Conservation (phyloP, 805 yeast genomes). For the Wickerhamomyces ciferrii region DNA sequence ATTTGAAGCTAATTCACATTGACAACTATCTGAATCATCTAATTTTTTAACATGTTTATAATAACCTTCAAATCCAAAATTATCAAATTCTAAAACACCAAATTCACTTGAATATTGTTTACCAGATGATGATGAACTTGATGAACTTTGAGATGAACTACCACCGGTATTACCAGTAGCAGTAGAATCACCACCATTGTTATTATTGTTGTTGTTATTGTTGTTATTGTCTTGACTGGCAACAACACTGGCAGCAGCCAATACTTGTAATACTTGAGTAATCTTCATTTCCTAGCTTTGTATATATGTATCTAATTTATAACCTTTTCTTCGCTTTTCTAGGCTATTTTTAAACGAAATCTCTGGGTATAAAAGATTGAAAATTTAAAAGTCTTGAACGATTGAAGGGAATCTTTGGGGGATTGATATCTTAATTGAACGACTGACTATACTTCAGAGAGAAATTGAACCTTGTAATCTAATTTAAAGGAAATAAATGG, state of each 20-base stretch:
- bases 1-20: slow-evolving; percentile 42
- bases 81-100: slow-evolving; percentile 41
- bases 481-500: no score
- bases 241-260: neutral
- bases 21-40: slow-evolving; percentile 33
- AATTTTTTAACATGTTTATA: slow-evolving; percentile 42
- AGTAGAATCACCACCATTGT: neutral
- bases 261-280: neutral
- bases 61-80: slow-evolving; percentile 51
- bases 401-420: no score
- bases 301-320: neutral
- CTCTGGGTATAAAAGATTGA: no score
- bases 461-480: no score
- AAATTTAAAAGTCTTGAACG: no score
- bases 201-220: neutral
- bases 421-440: no score
- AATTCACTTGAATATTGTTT: slow-evolving; percentile 18
- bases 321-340: neutral
- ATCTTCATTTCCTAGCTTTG: neutral
- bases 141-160: slow-evolving; percentile 3
- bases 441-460: no score
- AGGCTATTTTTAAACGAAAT: neutral
- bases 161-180: neutral
- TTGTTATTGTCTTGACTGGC: neutral
- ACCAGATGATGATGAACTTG: slow-evolving; percentile 4